A percentile compares a stretch with the other conserved stretches of the same genome.
Conservation (phyloP, 208 protist species). For the Leishmania aethiopica region DNA sequence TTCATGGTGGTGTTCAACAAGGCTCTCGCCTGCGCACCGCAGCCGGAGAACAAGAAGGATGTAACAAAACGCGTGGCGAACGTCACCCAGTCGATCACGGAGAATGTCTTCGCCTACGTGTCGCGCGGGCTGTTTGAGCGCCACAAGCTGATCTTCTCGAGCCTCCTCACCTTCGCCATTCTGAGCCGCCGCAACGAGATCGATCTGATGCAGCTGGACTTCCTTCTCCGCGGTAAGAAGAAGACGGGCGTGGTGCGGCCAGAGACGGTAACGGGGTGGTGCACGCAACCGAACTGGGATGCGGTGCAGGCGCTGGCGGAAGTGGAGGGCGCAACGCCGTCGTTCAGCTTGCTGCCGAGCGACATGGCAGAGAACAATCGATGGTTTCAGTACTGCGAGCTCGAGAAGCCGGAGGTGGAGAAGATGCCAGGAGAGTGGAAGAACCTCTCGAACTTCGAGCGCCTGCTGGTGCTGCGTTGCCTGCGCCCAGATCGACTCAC, state of each 20-base stretch:
- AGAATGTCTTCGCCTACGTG: slow-evolving; percentile 95
- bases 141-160: slow-evolving; percentile 99
- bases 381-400: slow-evolving; percentile 92
- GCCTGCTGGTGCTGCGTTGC: slow-evolving; percentile 96
- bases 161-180: slow-evolving; percentile 95
- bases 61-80: slow-evolving; percentile 90
- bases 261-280: slow-evolving; percentile 93
- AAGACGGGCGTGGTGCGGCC: slow-evolving; percentile 85
- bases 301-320: slow-evolving; percentile 92
- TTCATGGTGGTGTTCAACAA: slow-evolving; percentile 99
- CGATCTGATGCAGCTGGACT: slow-evolving; percentile 92
- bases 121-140: slow-evolving; percentile 98
- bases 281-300: slow-evolving; percentile 92
- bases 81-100: slow-evolving; percentile 95
- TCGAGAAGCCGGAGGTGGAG: slow-evolving; percentile 91
- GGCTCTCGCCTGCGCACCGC: slow-evolving; percentile 89
- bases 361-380: slow-evolving; percentile 94
- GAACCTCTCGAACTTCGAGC: slow-evolving; percentile 96
- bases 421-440: slow-evolving; percentile 95
- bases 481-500: slow-evolving; percentile 97
- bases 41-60: slow-evolving; percentile 94
- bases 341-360: slow-evolving; percentile 84
- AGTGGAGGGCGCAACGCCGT: slow-evolving; percentile 86
- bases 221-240: slow-evolving; percentile 93
- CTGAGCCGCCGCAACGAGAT: slow-evolving; percentile 83